phyloP scores from a whole-genome alignment of 2,329 filamentous ascomycete genomes.

The Xylariomycetidae sp. region DNA sequence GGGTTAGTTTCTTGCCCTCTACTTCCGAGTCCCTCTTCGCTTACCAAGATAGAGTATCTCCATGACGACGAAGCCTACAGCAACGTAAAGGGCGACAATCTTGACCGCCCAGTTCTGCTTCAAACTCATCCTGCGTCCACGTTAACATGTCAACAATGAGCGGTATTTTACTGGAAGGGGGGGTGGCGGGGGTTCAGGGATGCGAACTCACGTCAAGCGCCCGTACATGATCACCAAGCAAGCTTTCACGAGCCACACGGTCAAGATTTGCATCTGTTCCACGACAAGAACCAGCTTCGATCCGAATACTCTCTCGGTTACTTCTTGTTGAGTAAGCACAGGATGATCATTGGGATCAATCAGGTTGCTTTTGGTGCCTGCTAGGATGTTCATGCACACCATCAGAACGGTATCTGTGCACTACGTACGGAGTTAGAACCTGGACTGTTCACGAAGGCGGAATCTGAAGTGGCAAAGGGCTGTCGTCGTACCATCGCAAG shows the following conservation, averaged over 20 bases:
- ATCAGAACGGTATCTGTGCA: slow-evolving; percentile 48
- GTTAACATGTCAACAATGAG: background rate
- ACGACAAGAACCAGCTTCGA: slow-evolving; percentile 59
- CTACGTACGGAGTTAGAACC: slow-evolving; percentile 19
- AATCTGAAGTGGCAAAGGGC: background rate
- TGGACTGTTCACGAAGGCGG: background rate
- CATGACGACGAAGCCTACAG: slow-evolving; percentile 41
- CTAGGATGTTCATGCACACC: slow-evolving; percentile 48
- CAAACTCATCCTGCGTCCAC: slow-evolving; percentile 34
- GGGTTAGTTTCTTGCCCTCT: no score
- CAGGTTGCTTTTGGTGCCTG: slow-evolving; percentile 52
- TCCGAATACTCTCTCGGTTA: slow-evolving; percentile 38
- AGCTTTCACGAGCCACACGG: slow-evolving; percentile 50
- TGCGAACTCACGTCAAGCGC: slow-evolving; percentile 42
- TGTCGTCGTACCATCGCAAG: slow-evolving; percentile 38
- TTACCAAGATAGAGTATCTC: slow-evolving; percentile 42
- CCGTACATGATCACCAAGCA: slow-evolving; percentile 53
- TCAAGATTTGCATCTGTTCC: slow-evolving; percentile 56
- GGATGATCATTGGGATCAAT: slow-evolving; percentile 42
- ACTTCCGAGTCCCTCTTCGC: no score
- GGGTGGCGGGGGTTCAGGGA: background rate
- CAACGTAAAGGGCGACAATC: slow-evolving; percentile 41
- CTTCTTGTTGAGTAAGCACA: slow-evolving; percentile 38
- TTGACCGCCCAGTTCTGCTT: slow-evolving; percentile 42
- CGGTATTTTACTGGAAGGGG: background rate